Evolutionary conservation across 179 eudicot genomes (phyloP).

Genomic region (Silene vulgaris): DNA sequence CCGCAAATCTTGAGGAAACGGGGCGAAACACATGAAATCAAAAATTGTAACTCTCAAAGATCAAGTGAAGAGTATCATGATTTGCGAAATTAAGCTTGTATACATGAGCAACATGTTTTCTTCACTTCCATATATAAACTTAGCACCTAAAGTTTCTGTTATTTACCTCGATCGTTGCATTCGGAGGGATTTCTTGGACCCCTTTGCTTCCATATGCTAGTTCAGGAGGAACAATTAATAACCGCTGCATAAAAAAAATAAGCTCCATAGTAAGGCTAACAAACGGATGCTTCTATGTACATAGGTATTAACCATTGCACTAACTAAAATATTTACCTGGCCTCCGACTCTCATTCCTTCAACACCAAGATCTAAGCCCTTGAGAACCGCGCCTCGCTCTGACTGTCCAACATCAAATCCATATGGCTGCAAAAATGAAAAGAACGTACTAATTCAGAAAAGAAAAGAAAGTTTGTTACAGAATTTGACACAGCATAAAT

Average conservation of each 20-base stretch:
- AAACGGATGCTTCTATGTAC: not conserved
- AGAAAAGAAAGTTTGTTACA: not conserved
- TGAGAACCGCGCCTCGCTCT: conserved; percentile 76
- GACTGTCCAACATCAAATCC: conserved; percentile 96
- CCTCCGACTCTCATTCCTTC: conserved; percentile 96
- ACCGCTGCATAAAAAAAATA: conserved; percentile 39
- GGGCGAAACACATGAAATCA: too few relatives aligned
- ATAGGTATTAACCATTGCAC: not conserved
- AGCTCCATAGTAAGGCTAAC: conserved; percentile 5
- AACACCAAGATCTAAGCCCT: conserved; percentile 85
- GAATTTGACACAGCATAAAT: not conserved
- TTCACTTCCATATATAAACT: not conserved
- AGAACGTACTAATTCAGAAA: not conserved
- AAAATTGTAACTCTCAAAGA: too few relatives aligned
- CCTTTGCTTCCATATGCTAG: conserved; percentile 94
- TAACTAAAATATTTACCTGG: conserved; percentile 53
- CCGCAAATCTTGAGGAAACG: too few relatives aligned
- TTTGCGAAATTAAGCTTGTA: too few relatives aligned
- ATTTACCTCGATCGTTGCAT: conserved; percentile 88
- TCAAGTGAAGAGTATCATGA: too few relatives aligned
- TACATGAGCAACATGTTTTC: not conserved
- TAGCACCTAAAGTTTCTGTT: not conserved
- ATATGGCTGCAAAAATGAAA: conserved; percentile 56
- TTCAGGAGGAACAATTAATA: conserved; percentile 85
- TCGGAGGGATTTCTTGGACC: conserved; percentile 98